Percentiles rank a stretch among this genome's conserved stretches.
Evolutionary conservation across 2,329 filamentous ascomycete genomes (phyloP).

Genomic region (Conoideocrella luteorostrata): DNA sequence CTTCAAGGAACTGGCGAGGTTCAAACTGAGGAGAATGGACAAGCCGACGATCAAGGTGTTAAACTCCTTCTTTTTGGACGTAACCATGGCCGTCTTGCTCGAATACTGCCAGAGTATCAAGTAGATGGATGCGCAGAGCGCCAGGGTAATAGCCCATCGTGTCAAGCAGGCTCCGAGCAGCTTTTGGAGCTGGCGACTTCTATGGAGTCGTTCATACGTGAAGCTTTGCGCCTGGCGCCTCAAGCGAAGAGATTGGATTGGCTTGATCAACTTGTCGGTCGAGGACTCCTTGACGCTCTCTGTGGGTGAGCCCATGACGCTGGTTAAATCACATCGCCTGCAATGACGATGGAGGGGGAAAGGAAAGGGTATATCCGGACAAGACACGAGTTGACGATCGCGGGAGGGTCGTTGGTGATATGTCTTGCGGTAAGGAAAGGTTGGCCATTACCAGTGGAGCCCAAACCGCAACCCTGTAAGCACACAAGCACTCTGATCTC

Average conservation of each 20-base stretch:
- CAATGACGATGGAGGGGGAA: too few species aligned
- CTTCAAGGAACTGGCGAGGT: slow-evolving; percentile 36
- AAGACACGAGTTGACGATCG: too few species aligned
- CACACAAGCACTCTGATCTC: too few species aligned
- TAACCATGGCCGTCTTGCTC: slow-evolving; percentile 21
- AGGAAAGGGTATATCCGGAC: too few species aligned
- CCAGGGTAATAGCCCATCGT: slow-evolving; percentile 23
- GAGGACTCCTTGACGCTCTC: background rate
- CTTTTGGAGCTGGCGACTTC: slow-evolving; percentile 13
- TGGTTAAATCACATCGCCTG: background rate
- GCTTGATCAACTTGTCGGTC: slow-evolving; percentile 1
- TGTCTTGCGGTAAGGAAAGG: too few species aligned
- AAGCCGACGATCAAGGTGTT: slow-evolving; percentile 38
- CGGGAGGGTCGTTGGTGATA: too few species aligned
- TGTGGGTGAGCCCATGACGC: slow-evolving; percentile 2
- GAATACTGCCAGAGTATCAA: slow-evolving; percentile 23
- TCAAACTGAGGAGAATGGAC: slow-evolving; percentile 35
- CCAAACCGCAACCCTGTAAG: too few species aligned
- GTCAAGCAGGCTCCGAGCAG: slow-evolving; percentile 12
- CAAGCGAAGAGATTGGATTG: background rate
- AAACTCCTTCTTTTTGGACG: slow-evolving; percentile 31
- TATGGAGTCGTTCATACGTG: slow-evolving; percentile 15
- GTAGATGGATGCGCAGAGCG: slow-evolving; percentile 22
- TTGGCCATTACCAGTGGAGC: too few species aligned
- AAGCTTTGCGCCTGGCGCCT: slow-evolving; percentile 12